A percentile compares a stretch with the other conserved stretches of the same genome.
phyloP scores from a whole-genome alignment of 805 yeast species.

The Candida adriatica region DNA sequence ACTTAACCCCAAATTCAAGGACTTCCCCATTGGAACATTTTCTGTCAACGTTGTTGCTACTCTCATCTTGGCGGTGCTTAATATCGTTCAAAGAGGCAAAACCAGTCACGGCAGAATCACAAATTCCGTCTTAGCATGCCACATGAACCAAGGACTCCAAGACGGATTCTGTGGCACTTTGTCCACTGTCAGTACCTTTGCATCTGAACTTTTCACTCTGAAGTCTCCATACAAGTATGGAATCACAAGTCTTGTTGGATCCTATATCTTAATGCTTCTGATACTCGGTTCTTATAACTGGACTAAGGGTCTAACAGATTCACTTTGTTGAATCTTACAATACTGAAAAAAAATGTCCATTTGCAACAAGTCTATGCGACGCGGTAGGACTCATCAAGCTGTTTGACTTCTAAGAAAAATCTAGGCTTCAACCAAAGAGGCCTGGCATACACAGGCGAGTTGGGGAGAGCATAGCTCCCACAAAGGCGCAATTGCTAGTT shows the following conservation, averaged over 20 bases:
- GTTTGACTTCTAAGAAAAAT: no score
- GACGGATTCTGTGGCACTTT: slow-evolving; percentile 68
- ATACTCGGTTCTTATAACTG: slow-evolving; percentile 69
- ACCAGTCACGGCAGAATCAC: slow-evolving; percentile 24
- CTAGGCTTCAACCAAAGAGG: no score
- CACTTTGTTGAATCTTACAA: slow-evolving; percentile 10
- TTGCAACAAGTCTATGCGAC: no score
- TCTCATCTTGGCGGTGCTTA: slow-evolving; percentile 35
- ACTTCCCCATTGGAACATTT: slow-evolving; percentile 54
- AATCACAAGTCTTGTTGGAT: slow-evolving; percentile 34
- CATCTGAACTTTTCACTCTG: slow-evolving; percentile 51
- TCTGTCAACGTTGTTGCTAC: slow-evolving; percentile 43
- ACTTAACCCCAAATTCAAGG: slow-evolving; percentile 35
- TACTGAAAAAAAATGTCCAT: background rate
- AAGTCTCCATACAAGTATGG: slow-evolving; percentile 43
- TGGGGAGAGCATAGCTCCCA: no score
- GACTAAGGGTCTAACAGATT: slow-evolving; percentile 41
- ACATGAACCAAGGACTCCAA: slow-evolving; percentile 44
- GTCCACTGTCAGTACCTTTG: slow-evolving; percentile 73
- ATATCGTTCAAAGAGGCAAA: slow-evolving; percentile 39
- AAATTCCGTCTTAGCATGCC: slow-evolving; percentile 33
- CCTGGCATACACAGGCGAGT: no score
- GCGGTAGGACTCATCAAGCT: no score
- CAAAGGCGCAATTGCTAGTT: no score
- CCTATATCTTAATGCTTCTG: slow-evolving; percentile 47